Base-by-base conservation (phyloP, 495 filamentous ascomycete species). In the Sordaria brevicollis region DNA sequence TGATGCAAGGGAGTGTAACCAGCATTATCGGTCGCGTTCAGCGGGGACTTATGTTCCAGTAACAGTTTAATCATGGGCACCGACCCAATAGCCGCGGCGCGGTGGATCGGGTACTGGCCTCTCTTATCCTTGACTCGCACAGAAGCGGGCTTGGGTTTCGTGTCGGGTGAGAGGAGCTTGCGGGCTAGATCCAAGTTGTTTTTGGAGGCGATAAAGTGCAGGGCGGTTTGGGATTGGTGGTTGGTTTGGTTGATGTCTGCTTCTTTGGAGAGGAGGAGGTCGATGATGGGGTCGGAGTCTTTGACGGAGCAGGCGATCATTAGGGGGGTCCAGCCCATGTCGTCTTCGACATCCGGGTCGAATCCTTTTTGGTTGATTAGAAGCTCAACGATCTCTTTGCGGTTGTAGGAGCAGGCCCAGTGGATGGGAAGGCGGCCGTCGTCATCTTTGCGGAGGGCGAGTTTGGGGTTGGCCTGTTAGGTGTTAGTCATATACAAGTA, bases 131-230 rank as follows among this genome's bases (percentile, higher is more conserved):
- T 91, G 2, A 94, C 87, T 25, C 95, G 85, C 0, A 92, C 83
- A n/a, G 90, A 92, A 21, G 93, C 94, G 13, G 87, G 83, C 49
- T 62, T 31, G 5, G 86, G 83, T 70, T 91, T 91, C 62, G 89
- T 82, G 17, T 85, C 81, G 41, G 72, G 73, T 1, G 49, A 62
- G 67, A 98, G 80, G 21, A 99, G 86, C 70, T 86, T 91, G 43
- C 91, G 91, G 6, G 93, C 92, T 15, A 89, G 85, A 70, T 92
- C 90, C 49, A 97, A 83, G 79, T 94, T 93, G 75, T 86, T 86
- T 76, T 99, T 98, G 66, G 93, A 97, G 65, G 92, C 91, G 65
- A 90, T 86, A 76, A 99, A 97, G 78, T 98, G 95, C 10, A 99
- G 86, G 15, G 92, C 92, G 36, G 94, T 97, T 89, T 92, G 31